Evolutionary conservation across 2,329 filamentous ascomycete genomes (phyloP), one percentile per base, ranked within the genome.

Genomic region (Fusarium sp.): DNA sequence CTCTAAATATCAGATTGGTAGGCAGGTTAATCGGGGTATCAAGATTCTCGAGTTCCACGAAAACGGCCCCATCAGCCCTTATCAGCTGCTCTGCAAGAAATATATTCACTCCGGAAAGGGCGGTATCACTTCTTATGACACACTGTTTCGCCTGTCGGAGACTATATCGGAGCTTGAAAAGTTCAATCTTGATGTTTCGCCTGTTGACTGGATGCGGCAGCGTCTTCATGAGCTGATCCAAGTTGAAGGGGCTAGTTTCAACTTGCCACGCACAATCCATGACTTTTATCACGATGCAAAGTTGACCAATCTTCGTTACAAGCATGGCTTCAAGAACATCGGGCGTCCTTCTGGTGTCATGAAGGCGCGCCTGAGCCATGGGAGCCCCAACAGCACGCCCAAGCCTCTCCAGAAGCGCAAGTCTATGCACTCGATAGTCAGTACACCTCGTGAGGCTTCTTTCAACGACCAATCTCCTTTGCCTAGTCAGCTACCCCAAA

Each of bases 281-380:
- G 78, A 83, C 63, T 78, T 86, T 17, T 87, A 86, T 59, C 82
- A 84, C 61, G 84, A 87, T 63, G 71, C 74, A 0, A 85, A 85
- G 67, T 71, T 86, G 2, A 75, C 78, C 13, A 70, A 74, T 2
- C 71, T 86, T 9, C 78, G 84, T 8, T 71, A 75, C 21, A 82
- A 83, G 71, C 80, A 82, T 54, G 84, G 84, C 0, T 84, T 81
- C 56, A 82, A 83, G 44, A 85, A 82, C 60, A 85, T 86, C 7
- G 84, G 84, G 8, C 76, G 84, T 1, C 84, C 84, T 0, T 83
- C 82, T 36, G 78, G 78, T 4, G 77, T 52, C 8, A 59, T 79
- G 60, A 81, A 77, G 57, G 74, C 75, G 9, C 67, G 67, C 4
- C 53, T 61, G 25, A 70, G 68, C 19, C 55, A 64, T 11, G 67